Conservation (phyloP, 2,329 filamentous ascomycete species). For the Mycogone perniciosa region DNA sequence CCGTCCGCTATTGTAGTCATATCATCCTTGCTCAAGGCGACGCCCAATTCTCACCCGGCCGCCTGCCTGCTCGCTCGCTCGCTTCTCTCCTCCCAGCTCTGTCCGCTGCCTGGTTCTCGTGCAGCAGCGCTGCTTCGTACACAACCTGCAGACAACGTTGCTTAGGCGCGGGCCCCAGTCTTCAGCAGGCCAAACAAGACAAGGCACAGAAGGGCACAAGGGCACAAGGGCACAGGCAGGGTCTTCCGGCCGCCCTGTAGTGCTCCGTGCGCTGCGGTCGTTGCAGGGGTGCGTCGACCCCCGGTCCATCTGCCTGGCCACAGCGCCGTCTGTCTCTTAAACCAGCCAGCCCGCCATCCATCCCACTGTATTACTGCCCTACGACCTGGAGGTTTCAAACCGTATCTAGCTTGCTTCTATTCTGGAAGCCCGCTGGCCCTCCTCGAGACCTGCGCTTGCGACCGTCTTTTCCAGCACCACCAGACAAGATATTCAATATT, state of each 20-base stretch:
- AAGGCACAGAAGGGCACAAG: neutral
- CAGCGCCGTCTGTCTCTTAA: slow-evolving; percentile 23
- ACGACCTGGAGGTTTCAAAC: slow-evolving; percentile 14
- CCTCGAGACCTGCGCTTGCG: slow-evolving; percentile 16
- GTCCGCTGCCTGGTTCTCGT: neutral
- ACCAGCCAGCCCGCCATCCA: slow-evolving; percentile 20
- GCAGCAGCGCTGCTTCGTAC: too few species aligned
- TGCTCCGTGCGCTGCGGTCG: neutral
- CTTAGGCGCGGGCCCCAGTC: slow-evolving; percentile 7
- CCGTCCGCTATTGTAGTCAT: too few species aligned
- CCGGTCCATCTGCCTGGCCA: slow-evolving; percentile 12
- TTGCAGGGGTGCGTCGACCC: slow-evolving; percentile 7
- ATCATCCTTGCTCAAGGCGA: too few species aligned
- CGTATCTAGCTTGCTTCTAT: slow-evolving; percentile 17
- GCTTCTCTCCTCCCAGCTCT: neutral
- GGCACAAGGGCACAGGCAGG: neutral
- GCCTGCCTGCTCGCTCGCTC: neutral
- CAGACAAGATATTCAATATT: neutral
- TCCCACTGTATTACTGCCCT: slow-evolving; percentile 9
- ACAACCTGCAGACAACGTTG: neutral
- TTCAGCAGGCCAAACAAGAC: too few species aligned
- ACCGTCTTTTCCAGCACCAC: slow-evolving; percentile 15
- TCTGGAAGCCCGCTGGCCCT: slow-evolving; percentile 19
- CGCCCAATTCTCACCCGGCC: neutral
- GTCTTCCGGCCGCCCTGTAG: neutral